Conservation (phyloP, 2,329 filamentous ascomycete genomes). For the Phialophora tarda region DNA sequence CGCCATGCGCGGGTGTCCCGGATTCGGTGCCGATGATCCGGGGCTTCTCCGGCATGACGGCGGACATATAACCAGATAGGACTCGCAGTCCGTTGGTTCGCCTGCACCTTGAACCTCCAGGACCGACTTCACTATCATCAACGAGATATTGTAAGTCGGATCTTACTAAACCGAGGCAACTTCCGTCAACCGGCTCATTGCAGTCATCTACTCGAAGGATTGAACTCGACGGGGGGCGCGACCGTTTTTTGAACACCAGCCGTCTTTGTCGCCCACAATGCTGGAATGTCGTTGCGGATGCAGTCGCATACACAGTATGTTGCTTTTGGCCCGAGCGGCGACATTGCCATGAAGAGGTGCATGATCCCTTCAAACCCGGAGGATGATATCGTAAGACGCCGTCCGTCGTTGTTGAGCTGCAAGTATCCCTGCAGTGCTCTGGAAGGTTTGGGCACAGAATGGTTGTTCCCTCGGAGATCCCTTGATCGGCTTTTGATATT, state of each 20-base stretch:
- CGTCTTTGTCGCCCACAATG: background rate
- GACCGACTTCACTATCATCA: background rate
- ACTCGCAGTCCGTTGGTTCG: background rate
- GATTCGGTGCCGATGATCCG: background rate
- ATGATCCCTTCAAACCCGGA: background rate
- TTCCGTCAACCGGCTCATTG: background rate
- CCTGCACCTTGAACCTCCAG: background rate
- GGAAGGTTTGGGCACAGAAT: background rate
- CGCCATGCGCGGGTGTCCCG: background rate
- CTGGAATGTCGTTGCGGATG: background rate
- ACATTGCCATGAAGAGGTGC: background rate
- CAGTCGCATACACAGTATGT: background rate
- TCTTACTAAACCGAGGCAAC: background rate
- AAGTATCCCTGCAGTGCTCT: background rate
- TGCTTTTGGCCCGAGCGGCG: background rate
- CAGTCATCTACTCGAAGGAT: background rate
- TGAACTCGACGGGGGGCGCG: background rate
- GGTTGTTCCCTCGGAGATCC: background rate
- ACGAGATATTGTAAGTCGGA: background rate
- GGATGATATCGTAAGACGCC: background rate
- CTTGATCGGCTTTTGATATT: background rate
- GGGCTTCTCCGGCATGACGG: background rate
- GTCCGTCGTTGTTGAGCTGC: background rate
- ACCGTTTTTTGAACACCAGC: too few relatives aligned
- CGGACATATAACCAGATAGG: constrained; percentile 3